These are phyloP conservation scores for Thalassiosira ordinaria DNA, from an alignment of 352 stramenopile species.

Conservation along the genomic window DNA sequence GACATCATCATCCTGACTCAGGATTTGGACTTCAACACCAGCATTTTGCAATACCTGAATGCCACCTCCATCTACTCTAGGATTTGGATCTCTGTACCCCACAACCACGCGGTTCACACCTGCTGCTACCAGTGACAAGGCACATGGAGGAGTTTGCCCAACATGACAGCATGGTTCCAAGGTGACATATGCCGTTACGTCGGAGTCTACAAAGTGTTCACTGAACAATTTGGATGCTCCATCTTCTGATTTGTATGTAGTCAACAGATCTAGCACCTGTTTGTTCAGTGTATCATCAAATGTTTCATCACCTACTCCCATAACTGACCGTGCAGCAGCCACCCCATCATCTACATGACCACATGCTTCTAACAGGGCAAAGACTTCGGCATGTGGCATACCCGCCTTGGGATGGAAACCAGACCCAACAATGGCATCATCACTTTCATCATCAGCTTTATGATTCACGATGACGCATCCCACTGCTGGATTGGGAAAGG, in stretches of 20 bases:
- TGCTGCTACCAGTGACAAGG: conserved; percentile 72
- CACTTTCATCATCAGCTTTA: conserved; percentile 34
- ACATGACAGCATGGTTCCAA: conserved; percentile 89
- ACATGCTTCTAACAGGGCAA: conserved; percentile 82
- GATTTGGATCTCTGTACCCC: conserved; percentile 83
- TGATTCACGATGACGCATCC: conserved; percentile 85
- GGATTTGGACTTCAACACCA: conserved; percentile 64
- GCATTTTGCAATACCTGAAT: conserved; percentile 67
- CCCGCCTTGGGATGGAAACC: conserved; percentile 88
- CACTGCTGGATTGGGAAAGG: conserved; percentile 87
- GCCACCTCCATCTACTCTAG: conserved; percentile 74
- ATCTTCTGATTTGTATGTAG: conserved; percentile 50
- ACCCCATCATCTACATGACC: conserved; percentile 71
- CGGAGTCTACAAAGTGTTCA: conserved; percentile 37
- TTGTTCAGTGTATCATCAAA: conserved; percentile 1
- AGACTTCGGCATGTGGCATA: conserved; percentile 87
- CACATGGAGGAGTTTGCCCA: conserved; percentile 88
- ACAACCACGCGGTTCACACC: conserved; percentile 77
- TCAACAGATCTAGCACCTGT: conserved; percentile 37
- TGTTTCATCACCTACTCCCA: conserved; percentile 19
- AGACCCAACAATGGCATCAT: conserved; percentile 78
- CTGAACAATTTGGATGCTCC: conserved; percentile 59
- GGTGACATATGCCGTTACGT: conserved; percentile 88
- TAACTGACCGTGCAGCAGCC: conserved; percentile 56
- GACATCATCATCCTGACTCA: conserved; percentile 10